phyloP scores from a whole-genome alignment of 306 rosid species.

The Ormosia semicastrata region DNA sequence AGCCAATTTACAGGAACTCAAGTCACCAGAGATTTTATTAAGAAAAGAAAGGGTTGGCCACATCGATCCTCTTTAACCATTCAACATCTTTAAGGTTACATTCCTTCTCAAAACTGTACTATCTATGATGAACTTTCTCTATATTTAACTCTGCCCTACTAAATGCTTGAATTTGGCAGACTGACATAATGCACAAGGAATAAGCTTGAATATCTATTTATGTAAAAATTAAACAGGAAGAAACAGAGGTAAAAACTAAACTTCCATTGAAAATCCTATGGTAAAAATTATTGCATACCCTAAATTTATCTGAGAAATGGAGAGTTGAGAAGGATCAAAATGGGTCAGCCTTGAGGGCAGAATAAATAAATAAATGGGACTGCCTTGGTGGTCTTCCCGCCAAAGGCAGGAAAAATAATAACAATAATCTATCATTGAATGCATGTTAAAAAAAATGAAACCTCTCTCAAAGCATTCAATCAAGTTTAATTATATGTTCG shows the following conservation, averaged over 20 bases:
- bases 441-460: constrained; percentile 3
- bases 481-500: background rate
- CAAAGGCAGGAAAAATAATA: background rate
- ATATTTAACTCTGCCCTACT: background rate
- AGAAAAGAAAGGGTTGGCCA: too few relatives aligned
- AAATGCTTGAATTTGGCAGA: background rate
- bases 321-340: constrained; percentile 18
- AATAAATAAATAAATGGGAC: constrained; percentile 1
- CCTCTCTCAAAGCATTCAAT: background rate
- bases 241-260: background rate
- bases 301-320: background rate
- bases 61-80: too few relatives aligned
- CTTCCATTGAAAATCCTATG: background rate
- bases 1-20: background rate
- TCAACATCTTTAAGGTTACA: background rate
- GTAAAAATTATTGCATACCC: background rate
- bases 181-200: background rate
- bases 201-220: background rate
- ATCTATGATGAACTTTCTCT: background rate
- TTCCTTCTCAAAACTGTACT: background rate
- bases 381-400: background rate
- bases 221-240: background rate
- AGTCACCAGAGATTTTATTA: too few relatives aligned
- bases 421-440: background rate
- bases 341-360: background rate